Percentiles rank a stretch among this genome's conserved stretches.
phyloP scores from a whole-genome alignment of 2,329 filamentous ascomycete genomes.

The Fusarium xyrophilum region DNA sequence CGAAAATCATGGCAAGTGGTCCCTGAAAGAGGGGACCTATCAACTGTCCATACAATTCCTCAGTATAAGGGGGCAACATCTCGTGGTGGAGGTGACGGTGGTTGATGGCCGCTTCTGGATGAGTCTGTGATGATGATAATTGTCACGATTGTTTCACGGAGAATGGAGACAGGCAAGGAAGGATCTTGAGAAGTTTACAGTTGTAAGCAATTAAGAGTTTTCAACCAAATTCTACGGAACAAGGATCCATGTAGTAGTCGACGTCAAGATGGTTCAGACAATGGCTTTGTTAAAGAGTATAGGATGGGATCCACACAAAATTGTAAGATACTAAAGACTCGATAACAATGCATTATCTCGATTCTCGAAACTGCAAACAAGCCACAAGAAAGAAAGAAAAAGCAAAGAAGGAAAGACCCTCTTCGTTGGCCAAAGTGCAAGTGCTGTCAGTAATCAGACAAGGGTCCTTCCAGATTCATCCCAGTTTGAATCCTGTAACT shows the following conservation, averaged over 20 bases:
- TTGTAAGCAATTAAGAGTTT: neutral
- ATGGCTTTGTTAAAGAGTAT: neutral
- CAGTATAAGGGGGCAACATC: neutral
- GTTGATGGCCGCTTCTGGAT: conserved; percentile 16
- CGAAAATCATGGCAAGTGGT: neutral
- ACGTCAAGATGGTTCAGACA: neutral
- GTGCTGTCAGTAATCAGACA: neutral
- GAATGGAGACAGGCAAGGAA: conserved; percentile 23
- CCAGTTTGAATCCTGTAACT: conserved; percentile 9
- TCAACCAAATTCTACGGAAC: neutral
- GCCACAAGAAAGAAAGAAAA: neutral
- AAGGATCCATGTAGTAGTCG: neutral
- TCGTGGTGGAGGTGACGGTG: conserved; percentile 22
- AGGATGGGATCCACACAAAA: neutral
- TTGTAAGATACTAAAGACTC: neutral
- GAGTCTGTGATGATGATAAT: neutral
- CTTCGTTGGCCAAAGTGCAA: neutral
- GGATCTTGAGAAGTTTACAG: neutral
- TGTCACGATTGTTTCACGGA: conserved; percentile 20
- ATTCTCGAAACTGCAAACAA: neutral
- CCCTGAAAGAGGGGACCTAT: neutral
- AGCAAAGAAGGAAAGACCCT: neutral
- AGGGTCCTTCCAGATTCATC: conserved; percentile 8
- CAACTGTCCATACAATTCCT: neutral
- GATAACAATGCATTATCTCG: neutral